Percentiles rank a stretch among this genome's conserved stretches.
Evolutionary conservation across 768 basidiomycete genomes (phyloP).

Genomic region (Naganishia onofrii): DNA sequence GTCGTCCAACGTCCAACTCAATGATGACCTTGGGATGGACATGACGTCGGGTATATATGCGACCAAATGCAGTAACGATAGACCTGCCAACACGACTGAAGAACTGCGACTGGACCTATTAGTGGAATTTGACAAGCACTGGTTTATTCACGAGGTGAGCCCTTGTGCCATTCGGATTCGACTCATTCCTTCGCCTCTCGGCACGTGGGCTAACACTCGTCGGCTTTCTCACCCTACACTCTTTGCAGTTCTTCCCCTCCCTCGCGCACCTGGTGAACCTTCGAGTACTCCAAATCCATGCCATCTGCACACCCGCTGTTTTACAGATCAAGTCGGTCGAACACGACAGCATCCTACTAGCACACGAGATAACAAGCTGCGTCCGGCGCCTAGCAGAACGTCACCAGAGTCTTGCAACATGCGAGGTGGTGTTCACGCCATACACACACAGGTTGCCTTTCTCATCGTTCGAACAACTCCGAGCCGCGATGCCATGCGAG

Average conservation of each 20-base stretch:
- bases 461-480: neutral
- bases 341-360: neutral
- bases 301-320: neutral
- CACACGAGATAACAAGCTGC: neutral
- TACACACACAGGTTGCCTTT: neutral
- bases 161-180: neutral
- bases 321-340: slow-evolving; percentile 2
- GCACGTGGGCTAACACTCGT: neutral
- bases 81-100: neutral
- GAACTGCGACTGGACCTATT: neutral
- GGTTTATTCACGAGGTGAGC: slow-evolving; percentile 14
- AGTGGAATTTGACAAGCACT: neutral
- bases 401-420: neutral
- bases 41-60: neutral
- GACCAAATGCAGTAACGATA: neutral
- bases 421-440: neutral
- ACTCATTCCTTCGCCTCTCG: neutral
- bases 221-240: too few relatives aligned
- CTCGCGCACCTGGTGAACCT: neutral
- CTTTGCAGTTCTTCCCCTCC: neutral
- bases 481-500: slow-evolving; percentile 5
- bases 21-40: neutral
- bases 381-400: neutral
- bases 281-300: neutral
- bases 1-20: too few relatives aligned